These are phyloP conservation scores for Fusarium robinianum DNA, from an alignment of 2,329 filamentous ascomycete species.

Conservation along the genomic window DNA sequence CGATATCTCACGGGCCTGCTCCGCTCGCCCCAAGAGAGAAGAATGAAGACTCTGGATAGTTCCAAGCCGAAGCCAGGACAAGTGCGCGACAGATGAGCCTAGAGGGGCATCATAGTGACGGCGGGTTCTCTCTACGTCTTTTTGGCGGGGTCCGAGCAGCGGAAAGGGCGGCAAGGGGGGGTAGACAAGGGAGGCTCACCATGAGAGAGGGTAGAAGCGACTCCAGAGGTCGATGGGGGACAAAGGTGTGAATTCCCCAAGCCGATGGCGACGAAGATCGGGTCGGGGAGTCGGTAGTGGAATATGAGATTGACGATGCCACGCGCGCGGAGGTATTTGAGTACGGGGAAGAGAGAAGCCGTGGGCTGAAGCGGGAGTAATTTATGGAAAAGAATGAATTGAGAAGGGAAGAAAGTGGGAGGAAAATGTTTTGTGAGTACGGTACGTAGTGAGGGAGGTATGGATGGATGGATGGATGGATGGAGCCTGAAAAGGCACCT, in stretches of 20 bases:
- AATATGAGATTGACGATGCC: too few relatives aligned
- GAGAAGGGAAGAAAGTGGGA: too few relatives aligned
- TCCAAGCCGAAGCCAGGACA: conserved; percentile 21
- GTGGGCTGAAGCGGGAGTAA: too few relatives aligned
- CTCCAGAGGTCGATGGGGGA: conserved; percentile 11
- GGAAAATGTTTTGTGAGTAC: too few relatives aligned
- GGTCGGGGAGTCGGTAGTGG: too few relatives aligned
- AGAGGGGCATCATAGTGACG: conserved; percentile 24
- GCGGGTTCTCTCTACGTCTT: conserved; percentile 10
- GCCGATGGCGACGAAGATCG: conserved; percentile 2
- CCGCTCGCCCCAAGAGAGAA: conserved; percentile 3
- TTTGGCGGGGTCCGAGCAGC: conserved; percentile 16
- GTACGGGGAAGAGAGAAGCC: too few relatives aligned
- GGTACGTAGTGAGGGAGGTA: too few relatives aligned
- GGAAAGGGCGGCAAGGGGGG: conserved; percentile 17
- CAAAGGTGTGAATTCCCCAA: conserved; percentile 2
- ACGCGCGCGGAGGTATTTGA: too few relatives aligned
- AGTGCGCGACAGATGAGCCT: conserved; percentile 23
- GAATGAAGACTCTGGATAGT: conserved; percentile 1
- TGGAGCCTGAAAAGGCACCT: too few relatives aligned
- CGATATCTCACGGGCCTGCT: background rate
- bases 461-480: too few relatives aligned
- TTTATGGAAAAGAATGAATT: too few relatives aligned
- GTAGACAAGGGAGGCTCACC: conserved; percentile 30
- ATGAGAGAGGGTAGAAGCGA: conserved; percentile 21